A percentile compares a stretch with the other conserved stretches of the same genome.
Conservation (phyloP, 495 filamentous ascomycete genomes). For the Daldinia childiae region DNA sequence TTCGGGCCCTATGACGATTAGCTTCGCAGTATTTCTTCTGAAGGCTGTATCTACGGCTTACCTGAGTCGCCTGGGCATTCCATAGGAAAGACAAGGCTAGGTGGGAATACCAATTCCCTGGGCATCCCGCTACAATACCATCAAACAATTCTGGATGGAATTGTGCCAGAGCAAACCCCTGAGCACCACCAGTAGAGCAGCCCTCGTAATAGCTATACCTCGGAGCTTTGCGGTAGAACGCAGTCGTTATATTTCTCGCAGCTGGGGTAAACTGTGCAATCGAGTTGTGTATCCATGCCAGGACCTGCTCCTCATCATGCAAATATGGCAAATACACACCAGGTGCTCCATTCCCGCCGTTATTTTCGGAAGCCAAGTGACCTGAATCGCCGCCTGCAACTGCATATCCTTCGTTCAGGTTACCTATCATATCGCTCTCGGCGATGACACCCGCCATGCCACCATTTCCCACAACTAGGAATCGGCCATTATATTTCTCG, state of each 20-base stretch:
- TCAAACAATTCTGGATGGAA: slow-evolving; percentile 55
- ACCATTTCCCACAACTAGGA: slow-evolving; percentile 50
- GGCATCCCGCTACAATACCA: slow-evolving; percentile 54
- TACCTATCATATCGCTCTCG: slow-evolving; percentile 41
- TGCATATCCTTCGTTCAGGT: slow-evolving; percentile 50
- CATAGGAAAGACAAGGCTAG: slow-evolving; percentile 55
- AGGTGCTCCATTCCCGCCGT: slow-evolving; percentile 41
- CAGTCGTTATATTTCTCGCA: slow-evolving; percentile 42
- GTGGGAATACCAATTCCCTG: slow-evolving; percentile 58
- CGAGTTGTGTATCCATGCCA: slow-evolving; percentile 58
- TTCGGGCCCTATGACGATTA: slow-evolving; percentile 16
- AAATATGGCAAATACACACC: slow-evolving; percentile 47
- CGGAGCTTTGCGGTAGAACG: slow-evolving; percentile 47
- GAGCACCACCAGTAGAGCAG: slow-evolving; percentile 59
- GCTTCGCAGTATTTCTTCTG: neutral
- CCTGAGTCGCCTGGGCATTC: slow-evolving; percentile 48
- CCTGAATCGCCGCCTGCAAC: slow-evolving; percentile 51
- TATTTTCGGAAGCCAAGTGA: slow-evolving; percentile 42
- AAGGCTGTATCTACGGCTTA: slow-evolving; percentile 2
- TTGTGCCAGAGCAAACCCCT: slow-evolving; percentile 58
- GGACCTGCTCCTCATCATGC: slow-evolving; percentile 46
- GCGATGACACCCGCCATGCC: slow-evolving; percentile 53
- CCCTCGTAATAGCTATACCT: slow-evolving; percentile 53
- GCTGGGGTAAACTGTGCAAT: slow-evolving; percentile 50
- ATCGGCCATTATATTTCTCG: slow-evolving; percentile 44